Evolutionary conservation across 164 flowering plant species (phyloP).

Genomic region (Stephania yunnanensis): DNA sequence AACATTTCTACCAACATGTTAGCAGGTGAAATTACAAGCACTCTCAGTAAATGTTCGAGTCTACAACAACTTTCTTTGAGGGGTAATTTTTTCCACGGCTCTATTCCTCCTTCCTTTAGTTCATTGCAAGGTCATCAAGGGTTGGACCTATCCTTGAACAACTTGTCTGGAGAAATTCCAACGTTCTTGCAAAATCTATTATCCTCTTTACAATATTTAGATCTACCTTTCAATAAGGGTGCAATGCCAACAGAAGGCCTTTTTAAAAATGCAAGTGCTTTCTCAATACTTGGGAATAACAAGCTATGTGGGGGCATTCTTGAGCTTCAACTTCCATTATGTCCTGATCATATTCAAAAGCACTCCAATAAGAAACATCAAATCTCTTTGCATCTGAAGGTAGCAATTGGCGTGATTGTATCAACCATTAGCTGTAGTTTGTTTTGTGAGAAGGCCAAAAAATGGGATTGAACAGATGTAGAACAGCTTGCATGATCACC

Average conservation of each 20-base stretch:
- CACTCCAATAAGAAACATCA: neutral
- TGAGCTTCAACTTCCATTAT: neutral
- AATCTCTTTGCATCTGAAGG: neutral
- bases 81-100: neutral
- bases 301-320: conserved; percentile 15
- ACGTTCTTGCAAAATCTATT: neutral
- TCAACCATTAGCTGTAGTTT: neutral
- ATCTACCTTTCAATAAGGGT: neutral
- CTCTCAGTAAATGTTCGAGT: neutral
- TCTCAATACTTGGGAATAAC: conserved; percentile 6
- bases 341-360: neutral
- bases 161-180: conserved; percentile 7
- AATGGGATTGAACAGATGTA: neutral
- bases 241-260: conserved; percentile 2
- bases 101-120: conserved; percentile 1
- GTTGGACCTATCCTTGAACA: conserved; percentile 2
- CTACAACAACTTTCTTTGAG: neutral
- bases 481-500: neutral
- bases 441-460: neutral
- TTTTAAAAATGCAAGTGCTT: conserved; percentile 5
- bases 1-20: neutral
- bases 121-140: neutral
- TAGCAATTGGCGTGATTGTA: neutral
- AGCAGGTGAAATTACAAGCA: neutral
- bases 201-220: neutral